Evolutionary conservation across 208 protist genomes (phyloP).

Genomic region (Polymyxa betae): DNA sequence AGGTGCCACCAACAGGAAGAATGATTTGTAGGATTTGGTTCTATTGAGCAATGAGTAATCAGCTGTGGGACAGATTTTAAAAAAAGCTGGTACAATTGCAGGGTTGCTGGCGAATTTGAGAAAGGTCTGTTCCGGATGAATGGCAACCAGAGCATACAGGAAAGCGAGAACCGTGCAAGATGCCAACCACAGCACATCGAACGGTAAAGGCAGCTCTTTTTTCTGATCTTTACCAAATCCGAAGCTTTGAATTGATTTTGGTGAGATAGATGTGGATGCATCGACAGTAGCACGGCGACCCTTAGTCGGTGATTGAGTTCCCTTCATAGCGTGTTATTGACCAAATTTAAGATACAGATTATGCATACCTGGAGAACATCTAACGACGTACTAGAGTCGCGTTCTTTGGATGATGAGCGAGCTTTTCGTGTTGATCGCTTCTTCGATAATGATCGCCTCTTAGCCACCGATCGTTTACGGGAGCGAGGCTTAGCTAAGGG

Average conservation of each 20-base stretch:
- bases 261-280: neutral
- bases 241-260: neutral
- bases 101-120: neutral
- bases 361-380: no score
- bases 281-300: neutral
- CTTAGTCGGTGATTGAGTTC: neutral
- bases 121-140: conserved; percentile 4
- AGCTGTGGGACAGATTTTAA: no score
- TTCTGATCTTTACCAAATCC: neutral
- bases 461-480: no score
- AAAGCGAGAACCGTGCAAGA: neutral
- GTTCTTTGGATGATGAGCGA: no score
- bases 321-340: no score
- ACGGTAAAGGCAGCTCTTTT: neutral
- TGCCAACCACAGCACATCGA: conserved; percentile 12
- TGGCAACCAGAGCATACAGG: neutral
- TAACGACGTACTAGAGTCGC: no score
- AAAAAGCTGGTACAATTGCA: neutral
- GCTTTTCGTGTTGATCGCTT: no score
- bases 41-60: no score
- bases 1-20: neutral
- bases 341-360: no score
- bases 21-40: neutral
- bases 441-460: no score
- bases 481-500: no score